Base-by-base conservation (phyloP, 768 basidiomycete genomes). In the Chalciporus pseudorubinellus region DNA sequence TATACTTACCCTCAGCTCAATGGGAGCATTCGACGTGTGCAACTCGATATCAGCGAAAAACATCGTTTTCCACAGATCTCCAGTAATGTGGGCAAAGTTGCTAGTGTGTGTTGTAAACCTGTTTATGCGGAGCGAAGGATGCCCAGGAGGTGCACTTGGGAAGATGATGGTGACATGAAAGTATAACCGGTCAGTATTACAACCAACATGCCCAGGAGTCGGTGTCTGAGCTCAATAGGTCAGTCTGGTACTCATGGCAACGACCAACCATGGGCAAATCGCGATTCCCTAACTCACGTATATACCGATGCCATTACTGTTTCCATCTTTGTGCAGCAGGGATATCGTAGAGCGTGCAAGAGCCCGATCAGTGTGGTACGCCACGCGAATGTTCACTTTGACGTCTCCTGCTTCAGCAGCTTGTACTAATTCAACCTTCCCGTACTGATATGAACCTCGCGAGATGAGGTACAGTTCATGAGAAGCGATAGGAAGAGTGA, bases 261-360 rank as follows among this genome's bases (percentile, higher is more conserved):
- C 3, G 4, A 10, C 16, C 24, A 43, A 29, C 24, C n/a, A 38
- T 16, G n/a, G 13, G n/a, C 26, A 26, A 44, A 12, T 16, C 43
- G 22, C 19, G n/a, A 21, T 20, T 18, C 44, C 29, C 6, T 8
- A 3, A 62, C 72, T 51, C 47, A 73, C 76, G 38, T 66, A 75
- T 48, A 76, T 65, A 0, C 74, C 74, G 13, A 75, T 57, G 18
- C 73, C 74, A 33, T 68, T 51, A 34, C 63, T 52, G 9, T 62
- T 56, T 20, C 60, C 62, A 7, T 46, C 49, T 29, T 58, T 65
- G 31, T 54, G 53, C 2, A 76, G 59, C n/a, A 44, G 52, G 48
- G 71, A 74, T 14, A 74, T 57, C 5, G 62, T 55, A 18, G 67
- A 66, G n/a, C 58, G 56, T 6, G 61, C 56, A 2, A 72, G 64